These are phyloP conservation scores for Chrysanthemum seticuspe DNA, from an alignment of 129 eudicot genomes.

Conservation along the genomic window DNA sequence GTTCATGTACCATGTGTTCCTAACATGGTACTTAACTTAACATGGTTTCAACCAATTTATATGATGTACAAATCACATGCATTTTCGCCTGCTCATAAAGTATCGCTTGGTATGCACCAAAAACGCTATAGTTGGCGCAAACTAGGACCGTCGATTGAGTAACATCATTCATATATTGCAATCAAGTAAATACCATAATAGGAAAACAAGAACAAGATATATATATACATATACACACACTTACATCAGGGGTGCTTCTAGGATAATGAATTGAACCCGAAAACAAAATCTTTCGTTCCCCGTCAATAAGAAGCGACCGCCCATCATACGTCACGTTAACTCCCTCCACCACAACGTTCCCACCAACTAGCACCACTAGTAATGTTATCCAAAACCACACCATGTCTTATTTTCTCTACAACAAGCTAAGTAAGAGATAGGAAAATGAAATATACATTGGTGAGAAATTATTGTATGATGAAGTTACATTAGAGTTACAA, in stretches of 20 bases:
- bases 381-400: slow-evolving; percentile 39
- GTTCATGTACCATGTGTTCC: too few species aligned
- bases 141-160: not conserved
- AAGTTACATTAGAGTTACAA: not conserved
- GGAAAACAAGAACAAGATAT: not conserved
- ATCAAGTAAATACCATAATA: not conserved
- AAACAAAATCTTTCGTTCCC: slow-evolving; percentile 54
- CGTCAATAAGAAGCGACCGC: slow-evolving; percentile 73
- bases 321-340: slow-evolving; percentile 70
- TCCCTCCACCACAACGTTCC: slow-evolving; percentile 29
- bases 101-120: not conserved
- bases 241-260: slow-evolving; percentile 89
- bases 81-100: not conserved
- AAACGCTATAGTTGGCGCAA: not conserved
- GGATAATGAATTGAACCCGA: slow-evolving; percentile 96
- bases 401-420: slow-evolving; percentile 28
- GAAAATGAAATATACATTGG: slow-evolving; percentile 10
- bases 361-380: slow-evolving; percentile 20
- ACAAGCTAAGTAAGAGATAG: slow-evolving; percentile 8
- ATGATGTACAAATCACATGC: not conserved
- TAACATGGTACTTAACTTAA: too few species aligned
- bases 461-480: not conserved
- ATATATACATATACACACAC: slow-evolving; percentile 6
- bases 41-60: too few species aligned
- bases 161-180: not conserved